Evolutionary conservation across 176 grass and related monocot species (phyloP).

Genomic region (Bonia amplexicaulis): DNA sequence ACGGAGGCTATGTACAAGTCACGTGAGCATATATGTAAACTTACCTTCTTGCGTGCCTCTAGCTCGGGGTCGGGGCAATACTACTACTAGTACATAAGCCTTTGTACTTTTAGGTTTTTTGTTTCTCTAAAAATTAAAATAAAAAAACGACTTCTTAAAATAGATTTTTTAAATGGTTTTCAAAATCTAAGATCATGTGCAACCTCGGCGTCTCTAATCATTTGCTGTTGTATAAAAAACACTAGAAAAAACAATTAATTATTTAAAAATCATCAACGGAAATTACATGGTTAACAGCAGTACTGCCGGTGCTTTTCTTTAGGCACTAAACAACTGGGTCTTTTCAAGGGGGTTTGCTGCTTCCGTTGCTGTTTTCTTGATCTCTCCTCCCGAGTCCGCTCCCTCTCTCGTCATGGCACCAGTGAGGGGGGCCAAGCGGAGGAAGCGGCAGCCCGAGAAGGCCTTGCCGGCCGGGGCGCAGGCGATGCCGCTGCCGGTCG

Average conservation of each 20-base stretch:
- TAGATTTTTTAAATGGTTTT: too few species aligned
- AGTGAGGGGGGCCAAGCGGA: slow-evolving; percentile 56
- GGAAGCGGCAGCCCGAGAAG: slow-evolving; percentile 41
- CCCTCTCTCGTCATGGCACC: slow-evolving; percentile 47
- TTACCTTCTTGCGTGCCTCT: slow-evolving; percentile 27
- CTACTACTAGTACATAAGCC: not conserved
- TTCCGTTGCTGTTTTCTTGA: slow-evolving; percentile 6
- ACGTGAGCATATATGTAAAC: not conserved
- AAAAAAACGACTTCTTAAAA: too few species aligned
- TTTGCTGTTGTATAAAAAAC: too few species aligned
- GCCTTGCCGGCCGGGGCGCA: slow-evolving; percentile 18
- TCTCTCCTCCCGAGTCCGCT: slow-evolving; percentile 27
- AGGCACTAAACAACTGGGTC: slow-evolving; percentile 6
- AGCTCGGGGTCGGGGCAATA: not conserved
- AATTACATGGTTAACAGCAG: not conserved
- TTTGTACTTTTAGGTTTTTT: too few species aligned
- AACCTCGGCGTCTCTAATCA: too few species aligned
- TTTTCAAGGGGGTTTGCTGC: slow-evolving; percentile 12
- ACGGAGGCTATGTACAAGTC: not conserved
- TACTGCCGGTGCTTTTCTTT: not conserved
- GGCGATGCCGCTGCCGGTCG: slow-evolving; percentile 28
- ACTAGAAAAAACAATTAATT: too few species aligned
- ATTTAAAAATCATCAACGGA: too few species aligned
- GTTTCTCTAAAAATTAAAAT: too few species aligned
- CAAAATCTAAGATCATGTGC: too few species aligned